Evolutionary conservation across 176 grass and related monocot species (phyloP), one percentile per base, ranked within the genome.

Genomic region (Tillandsia fasciculata): DNA sequence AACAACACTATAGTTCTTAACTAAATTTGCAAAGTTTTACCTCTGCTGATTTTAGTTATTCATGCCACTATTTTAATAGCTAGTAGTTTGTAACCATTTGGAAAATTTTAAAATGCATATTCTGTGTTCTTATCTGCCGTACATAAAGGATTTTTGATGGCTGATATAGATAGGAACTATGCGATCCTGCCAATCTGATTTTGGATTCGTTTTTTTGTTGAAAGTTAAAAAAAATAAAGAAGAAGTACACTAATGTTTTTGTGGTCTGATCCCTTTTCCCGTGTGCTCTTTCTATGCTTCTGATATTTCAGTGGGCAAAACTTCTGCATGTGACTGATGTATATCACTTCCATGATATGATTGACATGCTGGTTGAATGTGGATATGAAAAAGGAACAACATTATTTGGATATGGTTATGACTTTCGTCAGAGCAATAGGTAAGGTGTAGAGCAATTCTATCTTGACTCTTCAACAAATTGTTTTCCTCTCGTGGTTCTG

Each of bases 281-380:
- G 12, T 69, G 33, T 70, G 70, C 66, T 48, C 49, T 12, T 22
- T 14, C 27, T 51, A 3, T 61, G 29, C 27, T 52, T 13, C 67
- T 80, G 81, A 69, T 49, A 48, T 69, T 71, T 52, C 70, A 96
- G 92, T 85, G 85, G 71, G 83, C 84, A 70, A 75, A 87, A 69
- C 52, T 87, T 77, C 63, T 92, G 51, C 73, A 75, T 73, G 14
- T 96, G 10, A 72, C 77, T 47, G 81, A 89, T 15, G 85, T 96
- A 68, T 96, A 96, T 69, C 92, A 96, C 49, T 96, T 96, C 77
- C 92, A 96, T 9, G 88, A 85, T 75, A 96, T 96, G 83, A 96
- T 92, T 10, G 83, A 96, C 81, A 92, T 96, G 88, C 86, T 96
- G 3, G 23, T 85, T 83, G 64, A 82, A 53, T 96, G 88, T 76